Percentiles rank a stretch among this genome's conserved stretches.
Conservation (phyloP, 2,329 filamentous ascomycete species). For the Aspergillus sclerotialis region DNA sequence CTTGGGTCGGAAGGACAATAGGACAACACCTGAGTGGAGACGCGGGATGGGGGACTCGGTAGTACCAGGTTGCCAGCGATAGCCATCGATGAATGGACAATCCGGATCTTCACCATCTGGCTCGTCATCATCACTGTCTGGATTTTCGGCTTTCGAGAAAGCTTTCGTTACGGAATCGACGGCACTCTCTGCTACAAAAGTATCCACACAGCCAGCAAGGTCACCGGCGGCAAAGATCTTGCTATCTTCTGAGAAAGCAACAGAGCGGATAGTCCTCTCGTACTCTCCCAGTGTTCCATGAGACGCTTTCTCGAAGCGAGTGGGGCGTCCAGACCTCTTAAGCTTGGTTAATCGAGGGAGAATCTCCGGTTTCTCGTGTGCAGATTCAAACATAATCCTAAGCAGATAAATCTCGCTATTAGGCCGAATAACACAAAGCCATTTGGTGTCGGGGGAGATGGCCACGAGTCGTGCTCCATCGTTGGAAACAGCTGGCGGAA, state of each 20-base stretch:
- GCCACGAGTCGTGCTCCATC: constrained; percentile 61
- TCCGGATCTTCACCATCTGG: constrained; percentile 44
- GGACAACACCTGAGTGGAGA: constrained; percentile 56
- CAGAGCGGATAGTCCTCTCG: constrained; percentile 65
- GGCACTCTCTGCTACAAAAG: constrained; percentile 63
- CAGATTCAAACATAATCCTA: constrained; percentile 36
- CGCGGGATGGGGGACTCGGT: constrained; percentile 62
- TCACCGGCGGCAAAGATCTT: constrained; percentile 72
- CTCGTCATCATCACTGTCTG: constrained; percentile 40
- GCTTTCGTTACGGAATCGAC: constrained; percentile 35
- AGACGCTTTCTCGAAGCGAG: constrained; percentile 40
- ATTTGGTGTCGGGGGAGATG: constrained; percentile 42
- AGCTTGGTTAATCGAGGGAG: constrained; percentile 39
- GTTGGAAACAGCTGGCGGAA: constrained; percentile 51
- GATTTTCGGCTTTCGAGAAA: constrained; percentile 38
- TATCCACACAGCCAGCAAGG: constrained; percentile 77
- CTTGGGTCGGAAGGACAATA: constrained; percentile 60
- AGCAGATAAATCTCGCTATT: constrained; percentile 53
- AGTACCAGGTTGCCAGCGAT: constrained; percentile 71
- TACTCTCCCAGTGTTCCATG: constrained; percentile 69
- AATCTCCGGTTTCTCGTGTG: constrained; percentile 36
- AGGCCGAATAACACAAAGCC: constrained; percentile 49
- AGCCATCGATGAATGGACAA: constrained; percentile 46
- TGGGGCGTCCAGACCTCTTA: constrained; percentile 27
- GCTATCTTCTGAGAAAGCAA: constrained; percentile 74